A percentile compares a stretch with the other conserved stretches of the same genome.
phyloP scores from a whole-genome alignment of 768 basidiomycete genomes.

The Amanita thiersii region DNA sequence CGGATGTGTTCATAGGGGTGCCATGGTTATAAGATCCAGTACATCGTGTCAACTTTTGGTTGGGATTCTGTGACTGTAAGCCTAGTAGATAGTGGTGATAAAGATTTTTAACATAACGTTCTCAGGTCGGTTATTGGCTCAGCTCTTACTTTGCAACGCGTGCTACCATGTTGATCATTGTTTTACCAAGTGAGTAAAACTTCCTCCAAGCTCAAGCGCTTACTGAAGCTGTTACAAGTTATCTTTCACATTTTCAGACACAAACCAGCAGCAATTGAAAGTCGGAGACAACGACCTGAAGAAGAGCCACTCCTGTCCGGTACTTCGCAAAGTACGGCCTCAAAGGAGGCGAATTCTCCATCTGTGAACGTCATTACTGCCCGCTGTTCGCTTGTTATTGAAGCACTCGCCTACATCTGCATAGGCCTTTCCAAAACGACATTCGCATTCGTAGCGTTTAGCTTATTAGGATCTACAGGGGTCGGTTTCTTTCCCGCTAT shows the following conservation, averaged over 20 bases:
- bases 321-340: too few species aligned
- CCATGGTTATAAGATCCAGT: slow-evolving; percentile 54
- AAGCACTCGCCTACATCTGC: slow-evolving; percentile 39
- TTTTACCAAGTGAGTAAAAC: slow-evolving; percentile 64
- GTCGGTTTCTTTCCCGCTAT: slow-evolving; percentile 57
- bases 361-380: slow-evolving; percentile 66
- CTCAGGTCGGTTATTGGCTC: slow-evolving; percentile 71
- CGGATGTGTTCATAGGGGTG: too few species aligned
- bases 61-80: slow-evolving; percentile 63
- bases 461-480: slow-evolving; percentile 47
- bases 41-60: slow-evolving; percentile 48
- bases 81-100: slow-evolving; percentile 2
- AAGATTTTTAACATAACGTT: not conserved
- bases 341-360: slow-evolving; percentile 32
- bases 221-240: slow-evolving; percentile 30
- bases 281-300: slow-evolving; percentile 16
- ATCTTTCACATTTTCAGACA: slow-evolving; percentile 47
- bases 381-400: slow-evolving; percentile 51
- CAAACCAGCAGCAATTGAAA: slow-evolving; percentile 21
- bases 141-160: slow-evolving; percentile 45
- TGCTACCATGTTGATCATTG: slow-evolving; percentile 43
- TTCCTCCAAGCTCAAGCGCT: too few species aligned
- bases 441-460: slow-evolving; percentile 41
- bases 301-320: slow-evolving; percentile 24
- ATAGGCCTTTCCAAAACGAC: slow-evolving; percentile 42